A percentile compares a stretch with the other conserved stretches of the same genome.
phyloP scores from a whole-genome alignment of 2,329 filamentous ascomycete genomes.

The Mycocentrospora acerina region DNA sequence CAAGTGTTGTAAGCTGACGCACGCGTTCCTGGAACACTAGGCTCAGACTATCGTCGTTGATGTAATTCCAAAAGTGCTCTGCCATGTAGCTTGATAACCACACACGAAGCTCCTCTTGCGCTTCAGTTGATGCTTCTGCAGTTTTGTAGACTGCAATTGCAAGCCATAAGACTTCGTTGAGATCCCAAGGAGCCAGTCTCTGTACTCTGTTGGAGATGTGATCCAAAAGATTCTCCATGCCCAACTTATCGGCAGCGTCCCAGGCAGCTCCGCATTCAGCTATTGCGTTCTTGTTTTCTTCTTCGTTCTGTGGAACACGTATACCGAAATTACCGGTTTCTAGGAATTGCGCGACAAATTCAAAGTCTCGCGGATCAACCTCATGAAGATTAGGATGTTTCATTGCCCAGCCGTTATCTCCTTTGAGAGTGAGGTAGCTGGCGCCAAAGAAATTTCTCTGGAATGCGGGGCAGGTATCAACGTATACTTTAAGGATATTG shows the following conservation, averaged over 20 bases:
- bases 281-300: constrained; percentile 12
- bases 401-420: constrained; percentile 18
- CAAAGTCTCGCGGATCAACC: constrained; percentile 24
- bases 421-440: constrained; percentile 11
- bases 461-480: no score
- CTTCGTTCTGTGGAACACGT: constrained; percentile 9
- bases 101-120: constrained; percentile 13
- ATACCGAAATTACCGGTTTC: constrained; percentile 23
- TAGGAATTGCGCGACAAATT: constrained; percentile 27
- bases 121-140: not conserved
- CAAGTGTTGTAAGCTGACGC: constrained; percentile 16
- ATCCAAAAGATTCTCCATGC: constrained; percentile 30
- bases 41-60: constrained; percentile 9
- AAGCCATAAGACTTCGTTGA: constrained; percentile 16
- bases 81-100: constrained; percentile 22
- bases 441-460: constrained; percentile 2
- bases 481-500: not conserved
- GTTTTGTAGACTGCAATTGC: constrained; percentile 17
- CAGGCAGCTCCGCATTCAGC: constrained; percentile 26
- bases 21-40: constrained; percentile 10
- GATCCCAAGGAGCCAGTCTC: constrained; percentile 1
- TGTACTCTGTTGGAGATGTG: constrained; percentile 26
- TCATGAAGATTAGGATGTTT: constrained; percentile 14
- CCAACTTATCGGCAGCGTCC: constrained; percentile 18
- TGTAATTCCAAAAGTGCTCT: constrained; percentile 18